phyloP scores from a whole-genome alignment of 1,284 basidiomycete species.

The Pascua sp. region DNA sequence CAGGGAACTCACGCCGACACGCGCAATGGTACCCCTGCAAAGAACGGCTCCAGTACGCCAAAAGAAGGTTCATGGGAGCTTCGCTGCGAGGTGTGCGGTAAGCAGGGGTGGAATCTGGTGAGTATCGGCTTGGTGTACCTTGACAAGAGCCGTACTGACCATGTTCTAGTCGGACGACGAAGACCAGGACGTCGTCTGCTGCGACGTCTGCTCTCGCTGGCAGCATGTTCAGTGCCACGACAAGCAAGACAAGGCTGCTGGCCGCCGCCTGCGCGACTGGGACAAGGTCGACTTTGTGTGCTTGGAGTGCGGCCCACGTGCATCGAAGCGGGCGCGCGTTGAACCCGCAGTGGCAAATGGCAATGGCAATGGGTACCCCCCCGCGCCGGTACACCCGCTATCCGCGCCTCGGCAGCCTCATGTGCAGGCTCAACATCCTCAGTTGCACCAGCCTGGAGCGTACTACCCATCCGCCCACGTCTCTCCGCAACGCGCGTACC shows the following conservation, averaged over 20 bases:
- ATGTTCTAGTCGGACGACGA: slow-evolving; percentile 20
- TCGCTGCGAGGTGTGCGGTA: slow-evolving; percentile 53
- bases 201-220: slow-evolving; percentile 55
- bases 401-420: no score
- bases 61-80: slow-evolving; percentile 50
- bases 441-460: no score
- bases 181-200: slow-evolving; percentile 52
- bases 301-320: slow-evolving; percentile 31
- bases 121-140: slow-evolving; percentile 13
- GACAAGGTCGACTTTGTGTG: slow-evolving; percentile 48
- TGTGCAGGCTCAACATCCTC: no score
- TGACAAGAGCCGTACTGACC: neutral
- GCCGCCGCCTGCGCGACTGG: slow-evolving; percentile 43
- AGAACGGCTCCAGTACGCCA: neutral
- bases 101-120: slow-evolving; percentile 51
- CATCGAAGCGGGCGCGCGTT: slow-evolving; percentile 6
- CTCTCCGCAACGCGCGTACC: no score
- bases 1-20: neutral
- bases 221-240: slow-evolving; percentile 50
- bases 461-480: no score
- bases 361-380: no score
- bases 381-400: no score
- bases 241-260: slow-evolving; percentile 32
- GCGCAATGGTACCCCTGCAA: neutral
- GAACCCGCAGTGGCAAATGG: no score